Evolutionary conservation across 2,329 filamentous ascomycete genomes (phyloP).

Genomic region (Grosmannia huntii): DNA sequence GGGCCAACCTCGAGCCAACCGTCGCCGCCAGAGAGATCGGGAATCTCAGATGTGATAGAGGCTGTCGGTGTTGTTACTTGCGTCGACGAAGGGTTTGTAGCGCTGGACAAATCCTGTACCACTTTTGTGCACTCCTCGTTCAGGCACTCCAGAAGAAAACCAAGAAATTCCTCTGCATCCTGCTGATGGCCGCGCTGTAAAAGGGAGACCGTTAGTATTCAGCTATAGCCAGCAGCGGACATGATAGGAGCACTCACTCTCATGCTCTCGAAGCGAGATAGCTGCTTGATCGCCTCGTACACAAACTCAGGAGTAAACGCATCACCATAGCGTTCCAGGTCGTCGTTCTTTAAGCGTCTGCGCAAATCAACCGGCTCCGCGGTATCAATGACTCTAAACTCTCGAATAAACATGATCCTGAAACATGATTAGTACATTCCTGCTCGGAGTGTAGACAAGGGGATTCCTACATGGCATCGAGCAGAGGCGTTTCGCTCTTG

Average conservation of each 20-base stretch:
- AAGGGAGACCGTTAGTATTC: background rate
- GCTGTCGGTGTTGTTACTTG: slow-evolving; percentile 28
- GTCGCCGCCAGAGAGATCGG: slow-evolving; percentile 21
- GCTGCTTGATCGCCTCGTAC: slow-evolving; percentile 78
- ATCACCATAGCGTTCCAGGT: slow-evolving; percentile 83
- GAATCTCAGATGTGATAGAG: slow-evolving; percentile 15
- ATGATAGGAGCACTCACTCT: slow-evolving; percentile 41
- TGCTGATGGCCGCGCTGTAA: slow-evolving; percentile 84
- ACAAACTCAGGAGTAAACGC: slow-evolving; percentile 89
- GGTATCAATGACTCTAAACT: slow-evolving; percentile 79
- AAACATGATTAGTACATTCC: background rate
- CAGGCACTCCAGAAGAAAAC: slow-evolving; percentile 80
- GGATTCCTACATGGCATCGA: slow-evolving; percentile 77
- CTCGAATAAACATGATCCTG: slow-evolving; percentile 90
- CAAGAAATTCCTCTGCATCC: slow-evolving; percentile 93
- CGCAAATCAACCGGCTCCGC: slow-evolving; percentile 61
- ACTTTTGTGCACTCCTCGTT: slow-evolving; percentile 83
- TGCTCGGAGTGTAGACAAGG: background rate
- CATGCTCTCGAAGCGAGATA: slow-evolving; percentile 87
- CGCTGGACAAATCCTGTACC: slow-evolving; percentile 40
- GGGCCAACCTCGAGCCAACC: slow-evolving; percentile 94
- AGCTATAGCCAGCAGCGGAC: background rate
- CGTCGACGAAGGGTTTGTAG: slow-evolving; percentile 20
- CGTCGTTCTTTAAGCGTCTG: slow-evolving; percentile 62
- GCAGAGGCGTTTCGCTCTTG: slow-evolving; percentile 84